Evolutionary conservation across 768 basidiomycete genomes (phyloP).

Genomic region (Panaeolus papilionaceus): DNA sequence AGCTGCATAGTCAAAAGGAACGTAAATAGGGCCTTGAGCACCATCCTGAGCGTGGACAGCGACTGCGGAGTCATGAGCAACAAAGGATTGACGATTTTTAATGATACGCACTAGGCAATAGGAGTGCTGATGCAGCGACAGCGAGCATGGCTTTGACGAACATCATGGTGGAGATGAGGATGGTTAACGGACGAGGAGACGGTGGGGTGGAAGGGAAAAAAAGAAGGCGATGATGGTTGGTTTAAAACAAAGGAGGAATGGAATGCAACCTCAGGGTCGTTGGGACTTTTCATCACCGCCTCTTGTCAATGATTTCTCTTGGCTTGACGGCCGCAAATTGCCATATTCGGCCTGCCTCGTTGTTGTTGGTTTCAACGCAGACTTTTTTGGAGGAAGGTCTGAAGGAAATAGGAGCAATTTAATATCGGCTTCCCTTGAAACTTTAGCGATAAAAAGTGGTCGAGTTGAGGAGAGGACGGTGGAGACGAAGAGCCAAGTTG

Average conservation of each 20-base stretch:
- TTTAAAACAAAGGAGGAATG: conserved; percentile 8
- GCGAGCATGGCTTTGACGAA: conserved; percentile 4
- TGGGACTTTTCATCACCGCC: not conserved
- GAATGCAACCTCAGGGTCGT: not conserved
- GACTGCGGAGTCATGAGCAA: not conserved
- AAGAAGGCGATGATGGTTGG: not conserved
- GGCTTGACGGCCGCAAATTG: not conserved
- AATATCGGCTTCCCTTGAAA: not conserved
- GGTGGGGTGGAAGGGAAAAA: not conserved
- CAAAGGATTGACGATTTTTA: not conserved
- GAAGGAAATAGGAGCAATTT: too few relatives aligned
- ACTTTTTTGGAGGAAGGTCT: not conserved
- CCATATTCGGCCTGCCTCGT: not conserved
- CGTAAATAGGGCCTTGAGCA: conserved; percentile 27
- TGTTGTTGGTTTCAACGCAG: not conserved
- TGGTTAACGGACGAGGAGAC: not conserved
- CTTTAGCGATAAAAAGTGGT: not conserved
- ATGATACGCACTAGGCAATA: not conserved
- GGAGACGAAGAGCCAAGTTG: not conserved
- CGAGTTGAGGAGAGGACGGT: not conserved
- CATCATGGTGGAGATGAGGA: not conserved
- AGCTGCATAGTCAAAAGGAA: conserved; percentile 28
- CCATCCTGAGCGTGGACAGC: conserved; percentile 21
- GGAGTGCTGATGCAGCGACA: not conserved
- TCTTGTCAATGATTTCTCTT: not conserved